Evolutionary conservation across 1,284 basidiomycete species (phyloP).

Genomic region (Moniliophthora roreri): DNA sequence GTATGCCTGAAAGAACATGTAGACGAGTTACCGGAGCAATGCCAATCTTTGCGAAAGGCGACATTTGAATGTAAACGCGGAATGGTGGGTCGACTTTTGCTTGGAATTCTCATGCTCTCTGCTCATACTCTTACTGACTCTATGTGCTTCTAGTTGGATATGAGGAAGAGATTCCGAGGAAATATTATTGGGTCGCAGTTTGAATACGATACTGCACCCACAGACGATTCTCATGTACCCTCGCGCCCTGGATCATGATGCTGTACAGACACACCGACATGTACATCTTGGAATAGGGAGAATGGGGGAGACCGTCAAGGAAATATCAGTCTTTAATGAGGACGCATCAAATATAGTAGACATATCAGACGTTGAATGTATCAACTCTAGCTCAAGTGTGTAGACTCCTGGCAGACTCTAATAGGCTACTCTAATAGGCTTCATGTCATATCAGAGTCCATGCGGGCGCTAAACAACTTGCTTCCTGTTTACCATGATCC

Average conservation of each 20-base stretch:
- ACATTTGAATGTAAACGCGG: constrained; percentile 87
- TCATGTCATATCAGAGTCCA: too few relatives aligned
- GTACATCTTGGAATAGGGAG: too few relatives aligned
- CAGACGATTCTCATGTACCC: neutral
- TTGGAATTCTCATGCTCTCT: neutral
- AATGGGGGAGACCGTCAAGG: too few relatives aligned
- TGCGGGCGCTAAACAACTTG: neutral
- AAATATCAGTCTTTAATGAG: too few relatives aligned
- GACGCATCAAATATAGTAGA: too few relatives aligned
- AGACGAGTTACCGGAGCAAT: constrained; percentile 74
- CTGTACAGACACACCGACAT: too few relatives aligned
- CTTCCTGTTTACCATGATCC: constrained; percentile 17
- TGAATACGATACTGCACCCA: constrained; percentile 34
- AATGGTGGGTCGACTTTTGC: constrained; percentile 60
- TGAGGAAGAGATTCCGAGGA: constrained; percentile 81
- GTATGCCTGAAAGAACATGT: constrained; percentile 75
- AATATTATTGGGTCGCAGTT: constrained; percentile 61
- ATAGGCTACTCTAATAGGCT: too few relatives aligned
- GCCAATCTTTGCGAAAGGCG: constrained; percentile 71
- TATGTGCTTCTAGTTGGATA: constrained; percentile 59
- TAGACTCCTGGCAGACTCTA: too few relatives aligned
- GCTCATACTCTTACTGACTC: constrained; percentile 4
- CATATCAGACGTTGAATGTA: too few relatives aligned
- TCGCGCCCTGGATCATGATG: neutral
- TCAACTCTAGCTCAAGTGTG: too few relatives aligned